Evolutionary conservation across 495 filamentous ascomycete species (phyloP).

Genomic region (Trichoderma parareesei): DNA sequence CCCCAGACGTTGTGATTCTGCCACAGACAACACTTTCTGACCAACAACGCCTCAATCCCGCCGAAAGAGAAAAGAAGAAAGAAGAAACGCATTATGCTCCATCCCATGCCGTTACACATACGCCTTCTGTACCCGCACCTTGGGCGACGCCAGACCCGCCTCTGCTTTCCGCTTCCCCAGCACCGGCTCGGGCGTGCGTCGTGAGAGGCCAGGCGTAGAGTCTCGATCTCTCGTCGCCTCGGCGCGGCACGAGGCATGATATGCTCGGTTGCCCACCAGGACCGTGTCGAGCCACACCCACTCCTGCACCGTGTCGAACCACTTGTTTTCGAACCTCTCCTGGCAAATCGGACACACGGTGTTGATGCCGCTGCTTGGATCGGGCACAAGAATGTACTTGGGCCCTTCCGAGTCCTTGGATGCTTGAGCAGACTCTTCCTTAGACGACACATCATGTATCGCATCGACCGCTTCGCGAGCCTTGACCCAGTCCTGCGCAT

Average conservation of each 20-base stretch:
- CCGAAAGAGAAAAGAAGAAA: no score
- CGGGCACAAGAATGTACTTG: conserved; percentile 74
- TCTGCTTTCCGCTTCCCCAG: conserved; percentile 73
- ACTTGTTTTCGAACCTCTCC: conserved; percentile 81
- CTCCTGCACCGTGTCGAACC: conserved; percentile 86
- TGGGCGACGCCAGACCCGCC: conserved; percentile 21
- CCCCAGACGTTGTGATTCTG: no score
- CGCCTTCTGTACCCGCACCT: conserved; percentile 5
- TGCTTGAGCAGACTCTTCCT: conserved; percentile 14
- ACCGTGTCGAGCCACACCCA: conserved; percentile 95
- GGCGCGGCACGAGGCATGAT: conserved; percentile 80
- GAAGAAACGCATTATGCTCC: not conserved
- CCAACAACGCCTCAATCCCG: no score
- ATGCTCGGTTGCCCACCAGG: conserved; percentile 68
- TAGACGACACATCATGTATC: conserved; percentile 33
- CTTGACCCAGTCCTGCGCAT: conserved; percentile 72
- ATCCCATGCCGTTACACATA: conserved; percentile 5
- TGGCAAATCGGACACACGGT: conserved; percentile 87
- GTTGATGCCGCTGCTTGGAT: conserved; percentile 60
- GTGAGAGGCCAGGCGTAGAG: conserved; percentile 34
- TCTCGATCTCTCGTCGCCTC: conserved; percentile 67
- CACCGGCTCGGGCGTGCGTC: conserved; percentile 55
- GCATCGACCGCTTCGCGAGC: conserved; percentile 68
- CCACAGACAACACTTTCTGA: no score
- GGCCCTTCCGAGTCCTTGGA: conserved; percentile 25